Percentiles rank a stretch among this genome's conserved stretches.
phyloP scores from a whole-genome alignment of 495 filamentous ascomycete species.

The Penicillium tannophilum region DNA sequence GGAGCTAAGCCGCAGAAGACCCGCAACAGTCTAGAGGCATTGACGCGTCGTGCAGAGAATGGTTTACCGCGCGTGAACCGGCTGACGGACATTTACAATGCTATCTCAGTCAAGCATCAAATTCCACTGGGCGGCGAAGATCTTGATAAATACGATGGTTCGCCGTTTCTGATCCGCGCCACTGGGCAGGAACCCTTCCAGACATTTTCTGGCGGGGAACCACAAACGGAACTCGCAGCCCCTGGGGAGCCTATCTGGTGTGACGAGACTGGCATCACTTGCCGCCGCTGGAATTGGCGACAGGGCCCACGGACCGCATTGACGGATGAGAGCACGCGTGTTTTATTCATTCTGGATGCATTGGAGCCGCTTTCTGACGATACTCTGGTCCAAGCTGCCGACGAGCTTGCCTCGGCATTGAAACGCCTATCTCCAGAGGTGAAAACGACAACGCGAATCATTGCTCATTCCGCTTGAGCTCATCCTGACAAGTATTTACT shows the following conservation, averaged over 20 bases:
- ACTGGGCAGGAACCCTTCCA: constrained; percentile 31
- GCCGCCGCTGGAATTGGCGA: constrained; percentile 37
- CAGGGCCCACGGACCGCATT: constrained; percentile 34
- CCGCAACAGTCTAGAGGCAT: constrained; percentile 32
- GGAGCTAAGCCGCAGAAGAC: constrained; percentile 29
- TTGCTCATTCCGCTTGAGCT: too few relatives aligned
- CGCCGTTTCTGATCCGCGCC: constrained; percentile 31
- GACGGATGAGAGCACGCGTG: constrained; percentile 28
- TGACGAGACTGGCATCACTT: constrained; percentile 33
- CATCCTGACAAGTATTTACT: too few relatives aligned
- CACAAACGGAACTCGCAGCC: constrained; percentile 19
- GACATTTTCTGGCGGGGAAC: constrained; percentile 28
- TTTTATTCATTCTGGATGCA: constrained; percentile 32
- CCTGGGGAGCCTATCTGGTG: constrained; percentile 36
- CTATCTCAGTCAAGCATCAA: constrained; percentile 39
- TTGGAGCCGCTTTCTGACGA: constrained; percentile 19
- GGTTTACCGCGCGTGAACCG: constrained; percentile 37
- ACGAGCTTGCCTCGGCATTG: not conserved
- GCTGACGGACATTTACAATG: constrained; percentile 40
- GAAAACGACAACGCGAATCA: too few relatives aligned
- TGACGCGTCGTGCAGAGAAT: constrained; percentile 32
- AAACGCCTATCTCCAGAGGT: too few relatives aligned
- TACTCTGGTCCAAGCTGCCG: constrained; percentile 14
- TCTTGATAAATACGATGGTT: constrained; percentile 35
- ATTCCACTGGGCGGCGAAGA: constrained; percentile 38